Percentiles rank a stretch among this genome's conserved stretches.
Conservation (phyloP, 75 land plant species). For the Pinus albicaulis region DNA sequence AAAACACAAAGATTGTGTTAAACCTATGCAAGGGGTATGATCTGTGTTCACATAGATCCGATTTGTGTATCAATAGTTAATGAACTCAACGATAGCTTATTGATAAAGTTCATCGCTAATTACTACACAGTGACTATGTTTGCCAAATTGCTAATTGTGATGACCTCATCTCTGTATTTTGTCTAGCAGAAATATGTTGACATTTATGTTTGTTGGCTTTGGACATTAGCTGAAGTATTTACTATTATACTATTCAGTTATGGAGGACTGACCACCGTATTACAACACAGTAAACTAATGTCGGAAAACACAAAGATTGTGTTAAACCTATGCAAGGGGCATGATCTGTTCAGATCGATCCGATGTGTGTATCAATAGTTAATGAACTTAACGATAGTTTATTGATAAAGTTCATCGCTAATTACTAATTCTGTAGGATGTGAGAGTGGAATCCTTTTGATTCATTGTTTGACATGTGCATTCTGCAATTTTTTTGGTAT, state of each 20-base stretch:
- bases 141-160: not conserved
- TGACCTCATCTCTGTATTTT: not conserved
- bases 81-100: not conserved
- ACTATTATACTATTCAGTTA: not conserved
- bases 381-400: not conserved
- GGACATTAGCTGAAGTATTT: not conserved
- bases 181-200: not conserved
- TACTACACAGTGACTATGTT: not conserved
- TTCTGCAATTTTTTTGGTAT: not conserved
- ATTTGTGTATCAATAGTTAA: not conserved
- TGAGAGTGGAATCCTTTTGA: not conserved
- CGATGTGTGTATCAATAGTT: not conserved
- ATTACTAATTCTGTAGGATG: constrained; percentile 1
- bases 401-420: not conserved
- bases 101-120: not conserved
- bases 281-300: not conserved
- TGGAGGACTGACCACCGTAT: not conserved
- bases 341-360: not conserved
- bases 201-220: not conserved
- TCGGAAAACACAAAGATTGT: not conserved
- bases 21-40: not conserved
- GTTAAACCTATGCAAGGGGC: not conserved
- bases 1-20: not conserved
- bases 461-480: not conserved
- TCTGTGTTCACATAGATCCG: not conserved